phyloP scores from a whole-genome alignment of 352 stramenopile species.

The Thraustochytrium striatum region DNA sequence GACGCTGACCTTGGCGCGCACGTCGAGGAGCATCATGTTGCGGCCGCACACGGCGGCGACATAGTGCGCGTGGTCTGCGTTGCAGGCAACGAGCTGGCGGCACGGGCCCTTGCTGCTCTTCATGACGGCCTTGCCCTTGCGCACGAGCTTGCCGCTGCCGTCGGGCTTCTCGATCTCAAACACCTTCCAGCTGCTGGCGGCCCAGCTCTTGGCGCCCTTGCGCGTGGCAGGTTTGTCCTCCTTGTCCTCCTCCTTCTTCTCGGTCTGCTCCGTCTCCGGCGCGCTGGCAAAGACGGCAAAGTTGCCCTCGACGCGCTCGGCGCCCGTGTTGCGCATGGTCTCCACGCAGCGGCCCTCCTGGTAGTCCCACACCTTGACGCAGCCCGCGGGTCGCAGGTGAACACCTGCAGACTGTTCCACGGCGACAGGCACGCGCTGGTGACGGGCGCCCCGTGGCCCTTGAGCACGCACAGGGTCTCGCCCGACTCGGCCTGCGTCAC shows the following conservation, averaged over 20 bases:
- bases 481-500: background rate
- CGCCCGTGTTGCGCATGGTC: background rate
- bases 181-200: background rate
- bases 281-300: background rate
- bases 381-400: background rate
- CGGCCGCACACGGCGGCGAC: background rate
- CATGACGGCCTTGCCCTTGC: background rate
- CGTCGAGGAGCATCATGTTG: background rate
- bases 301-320: background rate
- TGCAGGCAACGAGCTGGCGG: background rate
- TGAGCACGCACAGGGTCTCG: background rate
- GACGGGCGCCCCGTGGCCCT: constrained; percentile 9
- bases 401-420: background rate
- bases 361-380: constrained; percentile 20
- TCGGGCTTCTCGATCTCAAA: background rate
- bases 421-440: background rate
- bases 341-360: constrained; percentile 3
- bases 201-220: background rate
- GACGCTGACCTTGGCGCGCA: background rate
- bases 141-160: background rate
- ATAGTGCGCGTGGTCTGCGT: background rate
- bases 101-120: background rate
- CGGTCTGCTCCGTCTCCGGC: background rate
- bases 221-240: background rate
- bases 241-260: background rate